phyloP scores from a whole-genome alignment of 2,329 filamentous ascomycete genomes.

The Alternaria sp. region DNA sequence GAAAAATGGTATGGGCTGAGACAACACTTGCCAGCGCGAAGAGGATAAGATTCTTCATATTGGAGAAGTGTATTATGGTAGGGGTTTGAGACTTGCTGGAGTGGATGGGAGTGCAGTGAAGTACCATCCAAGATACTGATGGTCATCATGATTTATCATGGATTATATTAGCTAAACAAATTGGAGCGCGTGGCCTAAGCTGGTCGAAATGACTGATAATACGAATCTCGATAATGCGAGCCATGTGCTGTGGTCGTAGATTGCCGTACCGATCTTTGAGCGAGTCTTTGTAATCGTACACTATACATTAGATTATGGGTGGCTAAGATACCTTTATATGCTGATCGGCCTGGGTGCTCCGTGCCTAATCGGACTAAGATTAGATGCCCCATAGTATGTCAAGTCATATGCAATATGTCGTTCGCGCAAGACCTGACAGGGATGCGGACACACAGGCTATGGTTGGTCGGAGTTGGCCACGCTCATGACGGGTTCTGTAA shows the following conservation, averaged over 20 bases:
- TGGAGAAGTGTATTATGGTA: too few relatives aligned
- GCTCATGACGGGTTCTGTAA: background rate
- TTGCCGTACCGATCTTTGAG: background rate
- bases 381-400: conserved; percentile 6
- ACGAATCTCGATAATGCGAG: background rate
- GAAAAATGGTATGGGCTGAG: conserved; percentile 50
- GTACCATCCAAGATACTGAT: background rate
- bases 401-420: conserved; percentile 2
- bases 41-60: conserved; percentile 24
- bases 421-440: background rate
- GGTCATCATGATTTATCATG: background rate
- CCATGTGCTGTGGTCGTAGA: background rate
- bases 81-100: background rate
- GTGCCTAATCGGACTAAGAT: background rate
- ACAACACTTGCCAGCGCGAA: conserved; percentile 23
- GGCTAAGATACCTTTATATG: background rate
- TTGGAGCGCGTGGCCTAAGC: background rate
- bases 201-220: background rate
- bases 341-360: conserved; percentile 5
- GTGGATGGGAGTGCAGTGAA: background rate
- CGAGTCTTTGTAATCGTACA: background rate
- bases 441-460: background rate
- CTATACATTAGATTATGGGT: background rate
- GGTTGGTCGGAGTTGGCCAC: background rate
- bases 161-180: background rate